phyloP scores from a whole-genome alignment of 2,329 filamentous ascomycete genomes.

The Aspergillus aculeatus region DNA sequence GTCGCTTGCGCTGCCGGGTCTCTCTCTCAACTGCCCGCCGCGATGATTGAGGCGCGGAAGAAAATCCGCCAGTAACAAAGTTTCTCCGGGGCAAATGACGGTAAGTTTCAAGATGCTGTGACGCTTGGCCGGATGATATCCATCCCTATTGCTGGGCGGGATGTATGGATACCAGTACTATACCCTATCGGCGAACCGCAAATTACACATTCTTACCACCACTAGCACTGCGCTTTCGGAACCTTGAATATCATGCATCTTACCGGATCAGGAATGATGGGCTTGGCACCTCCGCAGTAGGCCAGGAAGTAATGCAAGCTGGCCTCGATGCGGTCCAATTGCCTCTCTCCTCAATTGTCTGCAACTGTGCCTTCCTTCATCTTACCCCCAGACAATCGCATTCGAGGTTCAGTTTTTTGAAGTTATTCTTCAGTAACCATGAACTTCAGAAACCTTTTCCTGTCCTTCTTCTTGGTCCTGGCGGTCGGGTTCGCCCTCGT shows the following conservation, averaged over 20 bases:
- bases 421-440: conserved; percentile 27
- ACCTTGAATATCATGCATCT: background rate
- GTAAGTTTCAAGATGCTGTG: conserved; percentile 10
- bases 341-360: conserved; percentile 8
- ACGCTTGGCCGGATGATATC: background rate
- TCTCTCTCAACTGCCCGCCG: conserved; percentile 8
- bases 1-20: conserved; percentile 9
- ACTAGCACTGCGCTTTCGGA: too few species aligned
- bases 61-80: conserved; percentile 34
- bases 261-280: conserved; percentile 7
- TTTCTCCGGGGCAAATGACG: conserved; percentile 28
- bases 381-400: conserved; percentile 15
- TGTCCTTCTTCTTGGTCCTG: conserved; percentile 74
- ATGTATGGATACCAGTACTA: background rate
- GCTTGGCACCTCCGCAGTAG: conserved; percentile 23
- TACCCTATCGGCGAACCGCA: conserved; percentile 5
- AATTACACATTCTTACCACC: conserved; percentile 8
- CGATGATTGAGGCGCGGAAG: conserved; percentile 26
- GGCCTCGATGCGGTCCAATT: conserved; percentile 25
- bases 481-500: conserved; percentile 69
- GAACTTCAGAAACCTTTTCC: conserved; percentile 36
- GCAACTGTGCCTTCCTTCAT: conserved; percentile 14
- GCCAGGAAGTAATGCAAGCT: conserved; percentile 33
- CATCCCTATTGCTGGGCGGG: background rate
- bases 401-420: conserved; percentile 1